These are phyloP conservation scores for Teunomyces tritomae DNA, from an alignment of 805 yeast genomes.

Conservation along the genomic window DNA sequence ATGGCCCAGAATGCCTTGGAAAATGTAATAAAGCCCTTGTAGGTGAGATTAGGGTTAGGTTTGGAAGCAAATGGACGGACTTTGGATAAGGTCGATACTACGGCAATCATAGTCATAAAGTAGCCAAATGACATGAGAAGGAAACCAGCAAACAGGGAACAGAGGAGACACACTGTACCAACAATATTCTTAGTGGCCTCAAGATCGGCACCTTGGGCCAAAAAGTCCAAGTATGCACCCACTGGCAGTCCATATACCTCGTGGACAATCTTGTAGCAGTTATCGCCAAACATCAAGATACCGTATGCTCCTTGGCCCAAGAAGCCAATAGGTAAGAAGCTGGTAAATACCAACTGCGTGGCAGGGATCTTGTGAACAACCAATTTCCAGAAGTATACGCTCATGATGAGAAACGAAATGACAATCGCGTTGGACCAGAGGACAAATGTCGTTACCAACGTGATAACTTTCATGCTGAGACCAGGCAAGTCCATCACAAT, in stretches of 20 bases:
- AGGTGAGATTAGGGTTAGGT: conserved; percentile 21
- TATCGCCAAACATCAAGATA: conserved; percentile 52
- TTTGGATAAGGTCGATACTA: conserved; percentile 41
- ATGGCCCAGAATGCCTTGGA: conserved; percentile 61
- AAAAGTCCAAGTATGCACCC: conserved; percentile 1
- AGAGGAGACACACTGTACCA: conserved; percentile 12
- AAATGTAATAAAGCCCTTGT: conserved; percentile 16
- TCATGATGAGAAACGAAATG: conserved; percentile 50
- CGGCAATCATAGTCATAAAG: conserved; percentile 43
- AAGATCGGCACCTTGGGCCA: neutral
- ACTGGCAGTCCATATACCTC: neutral
- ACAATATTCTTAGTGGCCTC: conserved; percentile 12
- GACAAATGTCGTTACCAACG: conserved; percentile 53
- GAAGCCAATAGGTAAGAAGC: conserved; percentile 79
- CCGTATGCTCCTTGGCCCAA: conserved; percentile 84
- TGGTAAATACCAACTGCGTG: conserved; percentile 54
- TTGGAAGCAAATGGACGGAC: conserved; percentile 32
- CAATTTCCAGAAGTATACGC: conserved; percentile 60
- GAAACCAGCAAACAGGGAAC: conserved; percentile 33
- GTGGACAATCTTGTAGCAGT: conserved; percentile 19
- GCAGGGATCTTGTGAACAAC: conserved; percentile 59
- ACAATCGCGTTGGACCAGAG: conserved; percentile 70
- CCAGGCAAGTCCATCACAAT: conserved; percentile 46
- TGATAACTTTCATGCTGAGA: conserved; percentile 45
- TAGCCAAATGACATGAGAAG: conserved; percentile 55